Evolutionary conservation across 345 rosid genomes (phyloP), one percentile per base, ranked within the genome.

Genomic region (Carallia pectinifolia): DNA sequence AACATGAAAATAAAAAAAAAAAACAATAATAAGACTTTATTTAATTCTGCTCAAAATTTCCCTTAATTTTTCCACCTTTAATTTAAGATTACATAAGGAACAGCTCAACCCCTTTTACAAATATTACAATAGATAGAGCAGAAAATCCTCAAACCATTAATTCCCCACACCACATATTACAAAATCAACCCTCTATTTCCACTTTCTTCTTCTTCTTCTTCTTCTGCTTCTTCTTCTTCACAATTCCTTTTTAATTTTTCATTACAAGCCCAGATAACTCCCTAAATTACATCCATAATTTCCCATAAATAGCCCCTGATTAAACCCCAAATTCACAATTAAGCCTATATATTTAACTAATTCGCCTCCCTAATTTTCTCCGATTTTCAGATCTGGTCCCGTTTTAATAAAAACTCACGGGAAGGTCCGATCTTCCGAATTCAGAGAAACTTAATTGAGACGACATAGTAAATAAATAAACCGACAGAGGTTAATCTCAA

Each of bases 381-480:
- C 16, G 33, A 47, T 37, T 68, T 39, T 23, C 76, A 58, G 74
- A 40, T 77, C 70, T 15, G 54, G 73, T 8, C 65, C 74, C 66
- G 40, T 12, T 58, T 72, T 48, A 6, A 40, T 4, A 39, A 38
- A 68, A 30, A 63, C 27, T 33, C 73, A 62, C 76, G 27, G 70
- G 50, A 48, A n/a, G 70, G n/a, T 40, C 50, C 33, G 56, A 70
- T 50, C 74, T 59, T 60, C 27, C 0, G 36, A 60, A 58, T 40
- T 18, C 73, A 40, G 3, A 7, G 30, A 47, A 33, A 47, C 9
- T 23, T 61, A 48, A 19, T 23, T 33, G 13, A 47, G 30, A 13
- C 37, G 62, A 68, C 37, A 47, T 16, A 27, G 4, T 16, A 56
- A 16, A 5, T 40, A 58, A 6, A 53, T 19, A 18, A 8, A 30